Base-by-base conservation (phyloP, 768 basidiomycete species). In the Leccinellum luteum region DNA sequence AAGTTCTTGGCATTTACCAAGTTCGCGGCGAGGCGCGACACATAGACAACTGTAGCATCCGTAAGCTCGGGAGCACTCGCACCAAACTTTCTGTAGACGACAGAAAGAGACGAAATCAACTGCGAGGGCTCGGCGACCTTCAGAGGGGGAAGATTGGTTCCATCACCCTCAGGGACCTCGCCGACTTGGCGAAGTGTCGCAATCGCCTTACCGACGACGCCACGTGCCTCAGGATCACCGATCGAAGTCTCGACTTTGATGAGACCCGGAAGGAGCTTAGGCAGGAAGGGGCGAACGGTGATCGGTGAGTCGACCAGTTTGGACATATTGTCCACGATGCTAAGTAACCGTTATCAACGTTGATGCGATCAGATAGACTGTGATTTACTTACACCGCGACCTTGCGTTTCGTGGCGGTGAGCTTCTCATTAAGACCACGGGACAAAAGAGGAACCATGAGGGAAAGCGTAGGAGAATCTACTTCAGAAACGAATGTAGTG, bases 401-500 rank as follows among this genome's bases (percentile, higher is more conserved):
- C 79, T 95, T 96, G 64, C 95, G 94, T 83, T 97, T 97, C 64
- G 87, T 96, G 62, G 95, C 87, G 52, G 95, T 97, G 60, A 94
- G 83, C 79, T 96, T 96, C 82, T 98, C 95, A 61, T 75, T 82
- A 62, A 96, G 82, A 85, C 95, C 95, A 81, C 95, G 92, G 59
- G 92, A 84, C 54, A 98, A 80, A 19, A 98, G 87, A 69, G 95
- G 95, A 59, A 95, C 95, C 93, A 98, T 97, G 65, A 98, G 86
- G 66, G 95, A 97, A 64, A 98, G 89, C 64, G 95, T 97, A 56
- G 94, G 84, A 51, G 94, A 94, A 69, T 97, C 95, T 77, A 98
- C 95, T 82, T 98, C 95, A 52, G 95, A 92, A 92, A 98, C 95
- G 87, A 97, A 98, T 75, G 95, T 98, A 76, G 95, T 98, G 57